These are phyloP conservation scores for Blastobotrys peoriensis DNA, from an alignment of 805 yeast species.

Conservation along the genomic window DNA sequence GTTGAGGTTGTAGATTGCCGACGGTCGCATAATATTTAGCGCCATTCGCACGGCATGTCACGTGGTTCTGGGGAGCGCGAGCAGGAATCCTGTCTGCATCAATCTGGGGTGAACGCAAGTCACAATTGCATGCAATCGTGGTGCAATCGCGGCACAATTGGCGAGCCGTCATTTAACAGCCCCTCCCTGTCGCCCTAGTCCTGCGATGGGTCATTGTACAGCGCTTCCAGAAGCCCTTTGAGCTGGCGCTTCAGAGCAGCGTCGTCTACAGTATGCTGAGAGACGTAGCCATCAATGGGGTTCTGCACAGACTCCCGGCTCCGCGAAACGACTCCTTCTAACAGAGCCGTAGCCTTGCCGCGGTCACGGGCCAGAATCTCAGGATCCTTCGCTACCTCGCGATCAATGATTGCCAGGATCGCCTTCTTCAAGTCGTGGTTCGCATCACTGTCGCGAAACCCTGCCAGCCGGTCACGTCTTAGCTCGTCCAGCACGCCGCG, in stretches of 20 bases:
- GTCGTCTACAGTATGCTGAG: constrained; percentile 12
- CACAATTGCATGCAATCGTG: background rate
- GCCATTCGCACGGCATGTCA: no score
- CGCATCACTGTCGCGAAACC: constrained; percentile 18
- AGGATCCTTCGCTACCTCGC: constrained; percentile 20
- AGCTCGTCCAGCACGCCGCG: constrained; percentile 22
- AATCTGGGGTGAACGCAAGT: no score
- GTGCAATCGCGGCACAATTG: background rate
- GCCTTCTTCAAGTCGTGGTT: constrained; percentile 12
- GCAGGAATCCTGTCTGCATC: no score
- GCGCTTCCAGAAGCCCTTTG: constrained; percentile 6
- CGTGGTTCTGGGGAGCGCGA: no score
- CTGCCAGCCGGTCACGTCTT: constrained; percentile 14
- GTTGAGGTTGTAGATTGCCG: no score
- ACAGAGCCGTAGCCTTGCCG: constrained; percentile 22
- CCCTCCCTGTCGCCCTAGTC: no score
- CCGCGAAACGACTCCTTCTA: constrained; percentile 16
- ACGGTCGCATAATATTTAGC: no score
- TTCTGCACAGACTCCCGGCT: constrained; percentile 4
- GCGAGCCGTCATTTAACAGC: no score
- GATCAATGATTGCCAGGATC: constrained; percentile 20
- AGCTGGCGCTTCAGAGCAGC: constrained; percentile 10
- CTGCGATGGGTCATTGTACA: constrained; percentile 10
- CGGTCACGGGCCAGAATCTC: constrained; percentile 19
- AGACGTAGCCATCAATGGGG: constrained; percentile 13